A percentile compares a stretch with the other conserved stretches of the same genome.
Evolutionary conservation across 257 asterid genomes (phyloP).

Genomic region (Nemophila menziesii): DNA sequence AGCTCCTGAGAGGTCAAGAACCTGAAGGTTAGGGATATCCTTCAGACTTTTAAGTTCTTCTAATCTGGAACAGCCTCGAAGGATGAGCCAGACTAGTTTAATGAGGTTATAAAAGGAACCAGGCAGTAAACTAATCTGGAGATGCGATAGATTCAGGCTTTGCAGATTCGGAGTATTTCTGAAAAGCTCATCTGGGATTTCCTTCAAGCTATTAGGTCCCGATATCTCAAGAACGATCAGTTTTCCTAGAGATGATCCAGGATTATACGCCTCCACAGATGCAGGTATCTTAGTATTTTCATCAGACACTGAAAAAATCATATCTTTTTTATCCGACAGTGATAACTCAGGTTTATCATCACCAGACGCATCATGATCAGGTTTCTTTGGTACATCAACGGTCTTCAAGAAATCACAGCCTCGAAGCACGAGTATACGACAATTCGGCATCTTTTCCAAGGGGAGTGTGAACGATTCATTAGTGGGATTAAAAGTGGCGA

Average conservation of each 20-base stretch:
- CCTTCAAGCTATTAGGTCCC: conserved; percentile 13
- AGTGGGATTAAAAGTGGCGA: conserved; percentile 25
- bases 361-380: not conserved
- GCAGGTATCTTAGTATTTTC: not conserved
- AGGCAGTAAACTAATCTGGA: not conserved
- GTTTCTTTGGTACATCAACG: not conserved
- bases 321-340: not conserved
- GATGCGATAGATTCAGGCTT: conserved; percentile 2
- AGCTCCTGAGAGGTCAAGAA: conserved; percentile 20
- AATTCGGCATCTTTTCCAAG: conserved; percentile 6
- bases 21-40: not conserved
- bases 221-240: conserved; percentile 35
- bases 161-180: not conserved
- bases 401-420: conserved; percentile 19
- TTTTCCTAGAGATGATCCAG: not conserved
- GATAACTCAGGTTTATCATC: not conserved
- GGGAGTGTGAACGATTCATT: conserved; percentile 18
- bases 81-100: conserved; percentile 5
- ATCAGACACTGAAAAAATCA: too few relatives aligned
- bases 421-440: conserved; percentile 28
- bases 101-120: not conserved
- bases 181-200: conserved; percentile 17
- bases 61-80: conserved; percentile 1
- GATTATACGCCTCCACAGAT: not conserved
- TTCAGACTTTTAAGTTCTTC: not conserved